Evolutionary conservation across 331 rosid species (phyloP), one percentile per base, ranked within the genome.

Genomic region (Prunus yedoensis): DNA sequence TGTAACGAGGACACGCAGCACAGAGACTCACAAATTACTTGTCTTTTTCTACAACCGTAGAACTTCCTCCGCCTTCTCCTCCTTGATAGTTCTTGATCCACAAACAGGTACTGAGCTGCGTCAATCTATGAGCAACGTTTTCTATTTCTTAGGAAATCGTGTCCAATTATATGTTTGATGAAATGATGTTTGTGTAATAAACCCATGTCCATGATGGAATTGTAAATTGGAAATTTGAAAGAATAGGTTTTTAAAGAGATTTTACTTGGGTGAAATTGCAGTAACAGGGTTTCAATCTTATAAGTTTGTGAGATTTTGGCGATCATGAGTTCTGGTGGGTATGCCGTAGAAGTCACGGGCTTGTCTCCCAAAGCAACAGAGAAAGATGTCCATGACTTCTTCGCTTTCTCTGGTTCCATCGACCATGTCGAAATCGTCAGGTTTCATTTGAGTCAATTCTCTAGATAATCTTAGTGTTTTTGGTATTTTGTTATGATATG

Each of bases 391-490:
- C 81, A 56, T 72, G 96, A 92, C n/a, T 94, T 94, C 78, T 94
- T 90, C 85, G 81, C 96, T 73, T 89, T 90, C 83, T 94, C 93
- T 28, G 97, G 99, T 67, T 77, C 82, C 38, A 87, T 94, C 70
- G 87, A 89, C 21, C 87, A 87, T 52, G 85, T 92, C 66, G 97
- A 89, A 72, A 90, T 94, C 76, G 70, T 84, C 82, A 87, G 97
- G 97, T 90, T 70, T 4, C 23, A 3, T 7, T 38, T 6, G 0
- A 20, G 0, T n/a, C 17, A 11, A 25, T 69, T 27, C 46, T 25
- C 50, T 7, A 21, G 7, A 30, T 8, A 18, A 21, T 35, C 10
- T 5, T n/a, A 0, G 49, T 10, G 47, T n/a, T 30, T 70, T 45
- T 11, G 64, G 78, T 11, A 51, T 10, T 53, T 41, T 8, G 52